phyloP scores from a whole-genome alignment of 148 eudicot genomes.

The Nepenthes gracilis region DNA sequence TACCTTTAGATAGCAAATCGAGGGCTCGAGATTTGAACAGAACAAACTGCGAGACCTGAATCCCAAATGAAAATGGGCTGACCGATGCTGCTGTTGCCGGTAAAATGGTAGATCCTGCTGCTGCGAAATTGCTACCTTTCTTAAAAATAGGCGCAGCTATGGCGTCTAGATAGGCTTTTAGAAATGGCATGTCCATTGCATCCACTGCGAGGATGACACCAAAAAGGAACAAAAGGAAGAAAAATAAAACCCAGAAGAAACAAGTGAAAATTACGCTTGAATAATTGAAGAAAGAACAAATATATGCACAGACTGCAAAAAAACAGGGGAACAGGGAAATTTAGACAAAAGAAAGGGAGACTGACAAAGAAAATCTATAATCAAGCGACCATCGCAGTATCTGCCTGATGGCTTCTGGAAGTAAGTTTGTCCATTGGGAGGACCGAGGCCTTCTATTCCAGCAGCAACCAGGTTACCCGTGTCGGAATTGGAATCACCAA shows the following conservation, averaged over 20 bases:
- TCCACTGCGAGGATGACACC: constrained; percentile 48
- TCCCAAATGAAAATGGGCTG: constrained; percentile 87
- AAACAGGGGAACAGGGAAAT: constrained; percentile 1
- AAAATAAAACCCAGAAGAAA: neutral
- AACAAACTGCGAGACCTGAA: constrained; percentile 77
- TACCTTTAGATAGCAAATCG: constrained; percentile 48
- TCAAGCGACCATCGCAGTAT: constrained; percentile 86
- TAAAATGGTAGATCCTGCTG: constrained; percentile 73
- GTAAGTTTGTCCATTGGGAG: constrained; percentile 78
- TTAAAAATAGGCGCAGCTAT: constrained; percentile 55
- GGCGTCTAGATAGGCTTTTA: constrained; percentile 78
- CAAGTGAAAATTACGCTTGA: neutral
- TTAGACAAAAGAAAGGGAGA: neutral
- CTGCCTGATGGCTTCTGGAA: constrained; percentile 81
- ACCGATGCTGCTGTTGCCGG: constrained; percentile 63
- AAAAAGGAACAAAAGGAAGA: neutral
- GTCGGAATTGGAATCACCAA: constrained; percentile 94
- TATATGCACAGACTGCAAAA: neutral
- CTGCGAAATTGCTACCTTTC: constrained; percentile 82
- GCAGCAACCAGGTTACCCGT: constrained; percentile 65
- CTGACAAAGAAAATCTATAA: constrained; percentile 64
- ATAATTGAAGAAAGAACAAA: neutral
- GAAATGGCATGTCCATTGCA: constrained; percentile 77
- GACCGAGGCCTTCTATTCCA: constrained; percentile 43
- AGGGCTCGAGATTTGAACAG: constrained; percentile 67